These are phyloP conservation scores for Quercus lobata DNA, from an alignment of 331 rosid species.

Conservation along the genomic window DNA sequence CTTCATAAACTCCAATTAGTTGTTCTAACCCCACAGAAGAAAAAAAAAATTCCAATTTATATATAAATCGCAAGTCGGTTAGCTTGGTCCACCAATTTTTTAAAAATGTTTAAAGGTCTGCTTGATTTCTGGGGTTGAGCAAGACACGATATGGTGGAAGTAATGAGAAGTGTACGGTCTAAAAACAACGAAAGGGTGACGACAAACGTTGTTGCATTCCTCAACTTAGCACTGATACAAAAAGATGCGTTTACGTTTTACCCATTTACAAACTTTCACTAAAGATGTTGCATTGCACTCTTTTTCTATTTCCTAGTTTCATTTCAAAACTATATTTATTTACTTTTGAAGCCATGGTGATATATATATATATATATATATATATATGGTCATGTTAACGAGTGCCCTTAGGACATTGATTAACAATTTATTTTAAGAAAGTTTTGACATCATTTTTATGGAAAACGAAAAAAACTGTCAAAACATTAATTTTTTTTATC, in stretches of 20 bases:
- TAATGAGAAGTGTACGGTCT: not conserved
- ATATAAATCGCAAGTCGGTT: not conserved
- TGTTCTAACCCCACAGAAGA: not conserved
- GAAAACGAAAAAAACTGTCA: no score
- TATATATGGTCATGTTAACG: no score
- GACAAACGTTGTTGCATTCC: not conserved
- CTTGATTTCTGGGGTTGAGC: constrained; percentile 19
- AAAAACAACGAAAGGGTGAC: not conserved
- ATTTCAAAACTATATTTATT: constrained; percentile 4
- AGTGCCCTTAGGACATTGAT: no score
- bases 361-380: no score
- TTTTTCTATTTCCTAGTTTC: not conserved
- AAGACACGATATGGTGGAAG: not conserved
- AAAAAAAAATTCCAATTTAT: not conserved
- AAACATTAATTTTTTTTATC: no score
- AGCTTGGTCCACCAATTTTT: constrained; percentile 23
- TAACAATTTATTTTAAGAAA: no score
- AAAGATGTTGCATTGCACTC: not conserved
- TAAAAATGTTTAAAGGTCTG: constrained; percentile 13
- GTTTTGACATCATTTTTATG: no score
- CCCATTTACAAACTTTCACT: constrained; percentile 10
- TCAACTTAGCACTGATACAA: not conserved
- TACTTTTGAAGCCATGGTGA: not conserved
- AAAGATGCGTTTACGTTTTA: not conserved
- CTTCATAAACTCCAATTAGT: not conserved